Conservation (phyloP, 2,329 filamentous ascomycete genomes). For the Zasmidium angulare region DNA sequence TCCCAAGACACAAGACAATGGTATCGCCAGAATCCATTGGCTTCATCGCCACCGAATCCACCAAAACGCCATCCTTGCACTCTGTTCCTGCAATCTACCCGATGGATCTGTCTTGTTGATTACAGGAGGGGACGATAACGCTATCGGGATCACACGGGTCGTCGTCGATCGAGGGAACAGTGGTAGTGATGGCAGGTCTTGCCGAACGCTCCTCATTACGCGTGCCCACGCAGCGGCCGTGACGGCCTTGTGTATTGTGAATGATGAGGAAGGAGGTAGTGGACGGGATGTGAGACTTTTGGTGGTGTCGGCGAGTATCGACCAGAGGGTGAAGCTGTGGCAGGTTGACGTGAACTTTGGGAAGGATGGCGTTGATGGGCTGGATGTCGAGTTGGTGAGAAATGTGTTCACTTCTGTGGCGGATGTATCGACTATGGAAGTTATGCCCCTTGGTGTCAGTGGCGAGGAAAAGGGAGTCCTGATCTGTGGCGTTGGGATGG, state of each 20-base stretch:
- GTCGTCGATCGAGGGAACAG: too few species aligned
- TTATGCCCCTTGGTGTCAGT: conserved; percentile 29
- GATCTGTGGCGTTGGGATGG: conserved; percentile 52
- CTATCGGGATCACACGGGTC: conserved; percentile 59
- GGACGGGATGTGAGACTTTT: conserved; percentile 1
- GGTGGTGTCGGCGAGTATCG: conserved; percentile 41
- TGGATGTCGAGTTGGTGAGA: conserved; percentile 35
- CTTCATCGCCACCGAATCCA: conserved; percentile 58
- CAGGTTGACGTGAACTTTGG: conserved; percentile 30
- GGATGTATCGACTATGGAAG: conserved; percentile 55
- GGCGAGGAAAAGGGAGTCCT: conserved; percentile 32
- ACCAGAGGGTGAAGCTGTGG: conserved; percentile 53
- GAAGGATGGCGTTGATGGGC: conserved; percentile 23
- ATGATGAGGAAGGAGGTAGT: neutral
- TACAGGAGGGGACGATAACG: conserved; percentile 87
- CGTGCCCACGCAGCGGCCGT: conserved; percentile 71
- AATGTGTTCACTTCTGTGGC: conserved; percentile 51
- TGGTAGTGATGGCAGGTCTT: conserved; percentile 11
- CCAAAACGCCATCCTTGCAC: conserved; percentile 74
- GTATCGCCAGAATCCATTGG: conserved; percentile 32
- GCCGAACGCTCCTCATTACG: conserved; percentile 45
- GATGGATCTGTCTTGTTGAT: conserved; percentile 54
- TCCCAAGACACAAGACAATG: neutral
- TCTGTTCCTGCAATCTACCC: conserved; percentile 35
- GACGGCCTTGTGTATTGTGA: conserved; percentile 53